These are phyloP conservation scores for Brassica cretica DNA, from an alignment of 345 rosid species.

Conservation along the genomic window DNA sequence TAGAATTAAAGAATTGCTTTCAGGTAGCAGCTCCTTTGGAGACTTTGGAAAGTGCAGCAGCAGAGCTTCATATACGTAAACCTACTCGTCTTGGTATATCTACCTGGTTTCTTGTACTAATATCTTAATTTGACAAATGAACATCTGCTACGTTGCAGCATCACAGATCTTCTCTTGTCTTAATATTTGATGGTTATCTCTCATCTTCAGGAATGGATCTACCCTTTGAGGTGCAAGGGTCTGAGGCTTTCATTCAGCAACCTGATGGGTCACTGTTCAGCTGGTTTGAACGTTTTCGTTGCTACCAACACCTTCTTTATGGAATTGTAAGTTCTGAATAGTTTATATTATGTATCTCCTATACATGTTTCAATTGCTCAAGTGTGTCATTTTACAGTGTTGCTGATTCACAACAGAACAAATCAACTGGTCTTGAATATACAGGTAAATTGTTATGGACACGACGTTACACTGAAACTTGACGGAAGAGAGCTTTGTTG, in stretches of 20 bases:
- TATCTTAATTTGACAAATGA: neutral
- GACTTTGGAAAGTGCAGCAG: conserved; percentile 69
- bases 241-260: conserved; percentile 68
- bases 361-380: neutral
- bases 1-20: neutral
- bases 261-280: conserved; percentile 86
- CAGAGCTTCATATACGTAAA: conserved; percentile 71
- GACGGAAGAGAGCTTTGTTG: conserved; percentile 56
- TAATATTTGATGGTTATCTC: conserved; percentile 7
- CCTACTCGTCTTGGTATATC: conserved; percentile 65
- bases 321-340: conserved; percentile 56
- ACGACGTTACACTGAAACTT: conserved; percentile 44
- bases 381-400: neutral
- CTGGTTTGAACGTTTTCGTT: conserved; percentile 86
- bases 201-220: conserved; percentile 77
- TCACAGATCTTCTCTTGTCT: neutral
- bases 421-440: conserved; percentile 13
- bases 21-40: conserved; percentile 22
- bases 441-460: conserved; percentile 57
- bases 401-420: conserved; percentile 17
- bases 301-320: conserved; percentile 65
- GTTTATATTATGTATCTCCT: neutral
- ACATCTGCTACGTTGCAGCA: neutral
- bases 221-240: conserved; percentile 80
- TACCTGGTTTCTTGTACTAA: neutral